Evolutionary conservation across 192 early-diverging fungal species (phyloP), one percentile per base, ranked within the genome.

Genomic region (Backusella parvicylindrica): DNA sequence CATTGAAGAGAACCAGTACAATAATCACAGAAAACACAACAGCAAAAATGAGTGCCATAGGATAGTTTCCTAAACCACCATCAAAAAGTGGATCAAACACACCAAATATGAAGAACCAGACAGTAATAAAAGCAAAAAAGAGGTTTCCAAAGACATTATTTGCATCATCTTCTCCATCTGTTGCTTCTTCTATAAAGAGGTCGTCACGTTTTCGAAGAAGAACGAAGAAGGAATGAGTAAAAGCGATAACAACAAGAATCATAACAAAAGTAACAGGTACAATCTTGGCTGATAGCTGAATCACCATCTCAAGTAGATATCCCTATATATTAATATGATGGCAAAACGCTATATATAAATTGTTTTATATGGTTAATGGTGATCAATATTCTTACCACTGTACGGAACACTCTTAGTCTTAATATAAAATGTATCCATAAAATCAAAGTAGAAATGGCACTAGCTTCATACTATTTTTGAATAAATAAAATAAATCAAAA

Each of bases 371-470:
- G 1, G 31, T 31, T 21, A 21, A 35, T 18, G 36, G 9, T 7
- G 21, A 56, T 32, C 30, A 35, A 16, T 16, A 16, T 18, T 35
- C 71, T 65, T 73, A 64, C 72, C 13, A 73, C 64, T 28, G 18
- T 23, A 32, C 26, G 32, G 11, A 65, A n/a, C 26, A 73, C 40
- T 4, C 72, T 21, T 6, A 73, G 37, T 21, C 63, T 35, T 12
- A 73, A 26, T 40, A 73, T 73, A 41, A 35, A 63, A 21, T 73
- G 72, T n/a, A 43, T n/a, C 72, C 72, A 73, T n/a, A 73, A 32
- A 32, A 73, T 13, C 26, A 60, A 26, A 9, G 53, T 26, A 28
- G 53, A 60, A 28, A 60, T 13, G 0, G 53, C 21, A 60, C 53
- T 28, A 9, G 28, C 9, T 28, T 60, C 53, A 2, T 60, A 23